Conservation (phyloP, 148 eudicot species). For the Vaccinium corymbosum region DNA sequence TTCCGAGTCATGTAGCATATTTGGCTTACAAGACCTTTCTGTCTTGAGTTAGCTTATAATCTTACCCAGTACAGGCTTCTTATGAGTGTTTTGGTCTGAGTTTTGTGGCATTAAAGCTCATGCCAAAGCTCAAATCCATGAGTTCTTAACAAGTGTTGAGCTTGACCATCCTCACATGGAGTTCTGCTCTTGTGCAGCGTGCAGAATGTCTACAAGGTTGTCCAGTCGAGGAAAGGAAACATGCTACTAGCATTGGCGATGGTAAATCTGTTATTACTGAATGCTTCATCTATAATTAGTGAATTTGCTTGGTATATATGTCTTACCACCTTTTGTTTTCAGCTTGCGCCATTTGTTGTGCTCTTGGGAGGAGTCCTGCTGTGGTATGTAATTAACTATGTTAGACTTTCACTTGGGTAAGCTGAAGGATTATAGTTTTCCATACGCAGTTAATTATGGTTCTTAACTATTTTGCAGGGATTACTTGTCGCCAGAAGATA, state of each 20-base stretch:
- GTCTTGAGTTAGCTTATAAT: not conserved
- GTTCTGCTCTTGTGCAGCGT: slow-evolving; percentile 48
- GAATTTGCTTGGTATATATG: not conserved
- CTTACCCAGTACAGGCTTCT: not conserved
- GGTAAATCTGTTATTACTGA: slow-evolving; percentile 39
- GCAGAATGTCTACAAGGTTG: slow-evolving; percentile 64
- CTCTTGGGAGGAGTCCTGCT: slow-evolving; percentile 71
- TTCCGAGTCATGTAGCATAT: not conserved
- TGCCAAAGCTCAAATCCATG: not conserved
- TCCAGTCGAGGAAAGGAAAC: slow-evolving; percentile 74
- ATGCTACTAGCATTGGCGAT: slow-evolving; percentile 87
- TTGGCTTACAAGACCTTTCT: not conserved
- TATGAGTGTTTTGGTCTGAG: not conserved
- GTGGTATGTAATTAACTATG: slow-evolving; percentile 47
- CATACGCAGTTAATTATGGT: not conserved
- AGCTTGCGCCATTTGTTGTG: slow-evolving; percentile 83
- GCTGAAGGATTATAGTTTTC: not conserved
- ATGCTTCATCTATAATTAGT: not conserved
- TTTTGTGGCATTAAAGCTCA: not conserved
- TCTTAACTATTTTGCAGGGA: slow-evolving; percentile 52
- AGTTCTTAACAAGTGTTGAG: not conserved
- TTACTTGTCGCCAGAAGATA: slow-evolving; percentile 69
- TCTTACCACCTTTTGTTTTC: slow-evolving; percentile 24
- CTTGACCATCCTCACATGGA: slow-evolving; percentile 16
- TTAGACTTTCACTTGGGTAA: slow-evolving; percentile 5